Percentiles rank a stretch among this genome's conserved stretches.
Conservation (phyloP, 2,329 filamentous ascomycete species). For the Lachnellula occidentalis region DNA sequence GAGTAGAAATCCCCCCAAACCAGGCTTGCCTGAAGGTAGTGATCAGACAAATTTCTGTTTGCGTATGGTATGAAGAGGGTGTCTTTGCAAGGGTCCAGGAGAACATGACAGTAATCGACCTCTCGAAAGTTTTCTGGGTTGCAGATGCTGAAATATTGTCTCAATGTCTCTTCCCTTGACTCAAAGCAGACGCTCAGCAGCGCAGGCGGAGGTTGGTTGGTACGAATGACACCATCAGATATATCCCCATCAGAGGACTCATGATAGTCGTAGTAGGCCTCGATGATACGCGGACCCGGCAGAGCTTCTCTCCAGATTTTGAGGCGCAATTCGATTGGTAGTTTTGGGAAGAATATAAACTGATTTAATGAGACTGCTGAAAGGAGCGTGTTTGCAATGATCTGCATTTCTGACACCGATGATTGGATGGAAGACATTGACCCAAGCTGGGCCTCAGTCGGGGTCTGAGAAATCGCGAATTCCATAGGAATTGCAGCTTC, state of each 20-base stretch:
- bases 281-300: neutral
- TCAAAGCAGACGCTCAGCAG: neutral
- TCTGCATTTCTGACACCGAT: neutral
- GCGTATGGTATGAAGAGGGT: neutral
- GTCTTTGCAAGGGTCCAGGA: neutral
- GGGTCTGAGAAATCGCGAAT: neutral
- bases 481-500: neutral
- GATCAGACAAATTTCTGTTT: neutral
- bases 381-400: too few species aligned
- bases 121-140: neutral
- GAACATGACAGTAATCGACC: neutral
- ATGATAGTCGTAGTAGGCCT: neutral
- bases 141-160: neutral
- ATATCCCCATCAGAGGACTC: neutral
- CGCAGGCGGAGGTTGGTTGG: neutral
- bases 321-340: slow-evolving; percentile 6
- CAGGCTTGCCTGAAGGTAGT: neutral
- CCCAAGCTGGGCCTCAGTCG: neutral
- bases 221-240: neutral
- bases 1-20: neutral
- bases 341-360: neutral
- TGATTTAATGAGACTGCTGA: neutral
- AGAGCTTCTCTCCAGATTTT: slow-evolving; percentile 32
- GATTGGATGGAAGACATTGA: neutral
- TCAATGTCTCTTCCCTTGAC: neutral